Conservation (phyloP, 169 alveolate species). For the Cryptosporidium baileyi region DNA sequence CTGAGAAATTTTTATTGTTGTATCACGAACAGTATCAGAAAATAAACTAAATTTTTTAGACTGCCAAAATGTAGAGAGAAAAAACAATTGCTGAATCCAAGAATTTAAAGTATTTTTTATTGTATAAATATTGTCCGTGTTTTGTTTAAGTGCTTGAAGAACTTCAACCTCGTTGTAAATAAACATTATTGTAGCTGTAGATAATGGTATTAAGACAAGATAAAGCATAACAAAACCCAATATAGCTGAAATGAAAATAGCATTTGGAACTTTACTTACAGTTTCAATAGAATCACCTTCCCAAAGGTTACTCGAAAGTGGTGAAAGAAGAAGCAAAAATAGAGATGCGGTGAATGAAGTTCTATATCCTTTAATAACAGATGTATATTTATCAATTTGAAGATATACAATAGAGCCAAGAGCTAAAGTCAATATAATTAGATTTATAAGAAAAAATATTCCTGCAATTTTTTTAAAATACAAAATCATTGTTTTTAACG, state of each 20-base stretch:
- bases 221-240: conserved; percentile 1
- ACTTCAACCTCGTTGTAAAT: conserved; percentile 54
- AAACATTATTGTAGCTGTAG: conserved; percentile 62
- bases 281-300: background rate
- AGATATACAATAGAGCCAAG: conserved; percentile 27
- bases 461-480: conserved; percentile 45
- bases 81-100: conserved; percentile 63
- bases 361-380: conserved; percentile 2
- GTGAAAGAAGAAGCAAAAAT: conserved; percentile 26
- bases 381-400: conserved; percentile 16
- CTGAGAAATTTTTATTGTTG: background rate
- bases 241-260: conserved; percentile 8
- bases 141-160: conserved; percentile 43
- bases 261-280: background rate
- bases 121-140: conserved; percentile 52
- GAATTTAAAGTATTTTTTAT: conserved; percentile 39
- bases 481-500: conserved; percentile 24
- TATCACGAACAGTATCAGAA: background rate
- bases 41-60: conserved; percentile 3
- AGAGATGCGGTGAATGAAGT: conserved; percentile 16
- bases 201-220: conserved; percentile 23
- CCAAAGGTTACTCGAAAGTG: background rate
- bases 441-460: conserved; percentile 7
- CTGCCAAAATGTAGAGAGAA: conserved; percentile 66
- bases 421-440: conserved; percentile 16